Evolutionary conservation across 2,329 filamentous ascomycete genomes (phyloP), one percentile per base, ranked within the genome.

Genomic region (Didymella pomorum): DNA sequence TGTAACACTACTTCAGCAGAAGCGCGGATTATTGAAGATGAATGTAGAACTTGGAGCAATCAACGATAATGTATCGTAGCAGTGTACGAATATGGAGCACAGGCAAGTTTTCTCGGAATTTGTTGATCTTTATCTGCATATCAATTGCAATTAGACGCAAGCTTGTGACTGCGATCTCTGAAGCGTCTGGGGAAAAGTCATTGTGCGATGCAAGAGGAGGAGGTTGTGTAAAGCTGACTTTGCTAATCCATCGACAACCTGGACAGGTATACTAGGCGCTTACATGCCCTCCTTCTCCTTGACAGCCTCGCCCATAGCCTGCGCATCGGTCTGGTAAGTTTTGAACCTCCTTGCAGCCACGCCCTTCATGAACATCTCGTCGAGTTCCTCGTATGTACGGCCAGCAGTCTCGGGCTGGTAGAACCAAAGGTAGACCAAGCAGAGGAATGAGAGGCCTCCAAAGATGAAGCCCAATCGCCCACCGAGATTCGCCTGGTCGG

Each of bases 381-480:
- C 91, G 58, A 96, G 79, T 78, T 96, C 92, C 12, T 90, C 91
- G 72, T 93, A 96, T 0, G 90, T 89, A 26, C 91, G 86, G 7
- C 90, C 92, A 1, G 80, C 80, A 0, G 92, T 91, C 72, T 96
- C 92, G 0, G 92, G 92, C 0, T 92, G 81, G 8, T 89, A 85
- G 80, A 92, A 92, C 73, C 86, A 93, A 0, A 88, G 88, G 79
- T 92, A 95, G 8, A 93, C 78, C 67, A 92, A 84, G 79, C 90
- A 93, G 48, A 88, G 76, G 77, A 91, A 89, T 74, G 89, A 92
- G 51, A 91, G 87, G 1, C 87, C 89, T n/a, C 86, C 87, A 88
- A 92, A 91, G 80, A 95, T 93, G 79, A 96, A 95, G 26, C 91
- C 4, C 89, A 86, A 80, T 89, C 92, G 96, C 0, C 87, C 89